A percentile compares a stretch with the other conserved stretches of the same genome.
Evolutionary conservation across 2,329 filamentous ascomycete species (phyloP).

Genomic region (Sporothrix sp.): DNA sequence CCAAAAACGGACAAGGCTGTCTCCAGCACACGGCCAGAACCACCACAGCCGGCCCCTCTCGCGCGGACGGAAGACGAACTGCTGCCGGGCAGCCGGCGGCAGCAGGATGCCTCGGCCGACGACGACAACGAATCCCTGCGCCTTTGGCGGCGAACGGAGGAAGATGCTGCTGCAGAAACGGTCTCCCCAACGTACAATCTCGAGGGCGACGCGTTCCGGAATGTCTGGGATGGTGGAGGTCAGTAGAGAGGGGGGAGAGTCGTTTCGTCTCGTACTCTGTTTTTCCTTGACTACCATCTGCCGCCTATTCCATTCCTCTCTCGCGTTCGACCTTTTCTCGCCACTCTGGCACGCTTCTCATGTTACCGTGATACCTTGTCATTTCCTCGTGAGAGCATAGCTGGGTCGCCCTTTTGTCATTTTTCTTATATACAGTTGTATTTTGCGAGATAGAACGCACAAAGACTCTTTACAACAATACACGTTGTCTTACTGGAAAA

Average conservation of each 20-base stretch:
- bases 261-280: not conserved
- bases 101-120: not conserved
- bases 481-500: not conserved
- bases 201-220: conserved; percentile 18
- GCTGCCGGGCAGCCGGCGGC: not conserved
- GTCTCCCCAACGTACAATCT: conserved; percentile 16
- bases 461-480: too few species aligned
- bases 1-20: not conserved
- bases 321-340: not conserved
- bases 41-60: not conserved
- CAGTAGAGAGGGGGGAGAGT: not conserved
- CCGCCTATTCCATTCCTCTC: not conserved
- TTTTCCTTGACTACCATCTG: not conserved
- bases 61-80: not conserved
- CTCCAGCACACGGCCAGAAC: not conserved
- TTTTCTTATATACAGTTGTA: not conserved
- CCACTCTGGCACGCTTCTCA: not conserved
- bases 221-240: conserved; percentile 17
- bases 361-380: conserved; percentile 9
- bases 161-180: not conserved
- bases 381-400: not conserved
- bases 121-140: conserved; percentile 17
- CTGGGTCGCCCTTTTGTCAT: not conserved
- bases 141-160: conserved; percentile 14
- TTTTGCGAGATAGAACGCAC: too few species aligned